Base-by-base conservation (phyloP, 2,329 filamentous ascomycete genomes). In the Rutstroemia sp. region DNA sequence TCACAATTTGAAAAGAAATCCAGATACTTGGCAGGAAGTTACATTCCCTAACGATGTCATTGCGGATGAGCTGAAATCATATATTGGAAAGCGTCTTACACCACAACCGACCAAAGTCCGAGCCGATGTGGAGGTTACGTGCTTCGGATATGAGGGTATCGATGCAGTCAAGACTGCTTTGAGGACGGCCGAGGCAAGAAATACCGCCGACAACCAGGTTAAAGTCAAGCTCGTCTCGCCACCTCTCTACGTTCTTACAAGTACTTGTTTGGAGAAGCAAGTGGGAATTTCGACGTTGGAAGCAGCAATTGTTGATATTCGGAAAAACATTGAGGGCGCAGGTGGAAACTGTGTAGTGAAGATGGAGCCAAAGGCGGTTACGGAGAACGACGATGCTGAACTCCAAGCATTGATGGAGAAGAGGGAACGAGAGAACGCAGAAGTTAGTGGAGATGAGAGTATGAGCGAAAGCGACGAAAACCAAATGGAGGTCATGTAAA, bases 361-460 rank as follows among this genome's bases (percentile, higher is more conserved):
- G 84, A 99, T 99, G 94, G 92, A 94, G 68, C 94, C 94, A 65
- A 97, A 97, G 84, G 94, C 95, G 4, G 94, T 99, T 60, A 99
- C 94, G 1, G 95, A 97, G 80, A 95, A 91, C 73, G 95, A 99
- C 68, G 94, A 99, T 70, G 94, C 92, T 25, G 92, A 96, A 75
- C 79, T 99, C 63, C 91, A 96, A 73, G 94, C 92, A 52, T 82
- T 99, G 63, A 99, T 99, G 94, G 94, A 97, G 81, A 96, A 97
- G 86, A 86, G 89, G 64, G 94, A 96, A 79, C 87, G 90, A 64
- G 92, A 97, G 82, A 99, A 99, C 75, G 89, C 90, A 71, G 90
- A 99, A 73, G 90, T 99, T 69, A 96, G 91, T 73, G 94, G 94
- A 69, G 95, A 99, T 72, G 94, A 99, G 79, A 94, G 92, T 72